phyloP scores from a whole-genome alignment of 208 protist genomes.

The Leishmania major region DNA sequence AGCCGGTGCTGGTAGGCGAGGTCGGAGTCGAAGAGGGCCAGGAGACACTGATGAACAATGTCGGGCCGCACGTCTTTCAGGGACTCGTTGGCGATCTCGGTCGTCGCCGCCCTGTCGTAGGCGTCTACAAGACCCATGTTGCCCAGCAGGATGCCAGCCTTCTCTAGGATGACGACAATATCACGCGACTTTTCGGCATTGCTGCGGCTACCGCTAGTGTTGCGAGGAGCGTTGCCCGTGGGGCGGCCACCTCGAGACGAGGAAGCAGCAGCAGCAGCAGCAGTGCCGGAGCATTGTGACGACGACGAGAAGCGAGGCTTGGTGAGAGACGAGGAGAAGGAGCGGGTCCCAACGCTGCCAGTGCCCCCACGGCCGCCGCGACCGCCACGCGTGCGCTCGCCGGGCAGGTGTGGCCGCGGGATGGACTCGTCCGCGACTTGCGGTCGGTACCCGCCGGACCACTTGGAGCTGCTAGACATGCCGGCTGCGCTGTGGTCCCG shows the following conservation, averaged over 20 bases:
- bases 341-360: background rate
- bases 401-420: slow-evolving; percentile 27
- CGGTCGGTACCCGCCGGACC: slow-evolving; percentile 45
- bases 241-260: slow-evolving; percentile 1
- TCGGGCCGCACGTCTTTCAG: slow-evolving; percentile 83
- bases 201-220: slow-evolving; percentile 11
- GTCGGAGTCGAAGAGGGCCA: slow-evolving; percentile 91
- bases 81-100: slow-evolving; percentile 76
- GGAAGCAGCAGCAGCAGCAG: slow-evolving; percentile 2
- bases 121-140: slow-evolving; percentile 80
- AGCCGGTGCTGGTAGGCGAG: slow-evolving; percentile 71
- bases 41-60: slow-evolving; percentile 92
- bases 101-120: slow-evolving; percentile 81
- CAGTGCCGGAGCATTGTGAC: background rate
- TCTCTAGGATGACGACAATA: slow-evolving; percentile 89
- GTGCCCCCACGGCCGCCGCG: slow-evolving; percentile 4
- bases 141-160: slow-evolving; percentile 80
- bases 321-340: slow-evolving; percentile 9
- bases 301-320: background rate
- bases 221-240: slow-evolving; percentile 5
- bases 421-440: slow-evolving; percentile 58
- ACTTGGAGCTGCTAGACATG: slow-evolving; percentile 39
- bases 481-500: slow-evolving; percentile 32
- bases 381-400: slow-evolving; percentile 21
- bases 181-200: slow-evolving; percentile 36